Evolutionary conservation across 2,329 filamentous ascomycete species (phyloP), one percentile per base, ranked within the genome.

Genomic region (Colletotrichum zoysiae): DNA sequence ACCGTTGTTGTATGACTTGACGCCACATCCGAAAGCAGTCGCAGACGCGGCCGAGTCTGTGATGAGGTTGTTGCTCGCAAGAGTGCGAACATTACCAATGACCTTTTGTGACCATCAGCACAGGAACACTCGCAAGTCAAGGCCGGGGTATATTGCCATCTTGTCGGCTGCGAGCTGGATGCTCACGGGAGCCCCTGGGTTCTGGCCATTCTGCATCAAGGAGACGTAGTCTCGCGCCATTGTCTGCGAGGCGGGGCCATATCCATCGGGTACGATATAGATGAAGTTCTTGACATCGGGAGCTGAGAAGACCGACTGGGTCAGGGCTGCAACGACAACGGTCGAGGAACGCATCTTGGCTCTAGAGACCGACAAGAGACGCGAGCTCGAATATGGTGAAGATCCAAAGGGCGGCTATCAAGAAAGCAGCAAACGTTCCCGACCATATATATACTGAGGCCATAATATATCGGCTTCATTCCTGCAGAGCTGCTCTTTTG

Each of bases 41-140:
- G 78, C 82, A 55, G 81, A 78, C 23, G 81, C 81, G 8, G 81
- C 80, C n/a, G 82, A 83, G 65, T 83, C 82, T 8, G 82, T 82
- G 48, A 83, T 79, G 12, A 83, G 73, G 40, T 80, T 81, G 74
- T 83, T 71, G 68, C 75, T 78, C 26, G 78, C 66, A 7, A 71
- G 74, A 30, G 78, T 79, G 16, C 78, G 76, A 33, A 79, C 75
- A 44, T 76, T 78, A 46, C 80, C 80, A 33, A 81, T 76, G 57
- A 76, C 74, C 77, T 79, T 62, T 23, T 3, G 30, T 9, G 12
- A 8, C 4, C 2, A 5, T 55, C 7, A 40, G 30, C 23, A 65
- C 26, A 73, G 20, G 4, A 16, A 11, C 4, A 26, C 4, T 30
- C 6, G 20, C 14, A 9, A 5, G 2, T 48, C n/a, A 6, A 9